Evolutionary conservation across 2,329 filamentous ascomycete genomes (phyloP).

Genomic region (Endocalyx cinctus): DNA sequence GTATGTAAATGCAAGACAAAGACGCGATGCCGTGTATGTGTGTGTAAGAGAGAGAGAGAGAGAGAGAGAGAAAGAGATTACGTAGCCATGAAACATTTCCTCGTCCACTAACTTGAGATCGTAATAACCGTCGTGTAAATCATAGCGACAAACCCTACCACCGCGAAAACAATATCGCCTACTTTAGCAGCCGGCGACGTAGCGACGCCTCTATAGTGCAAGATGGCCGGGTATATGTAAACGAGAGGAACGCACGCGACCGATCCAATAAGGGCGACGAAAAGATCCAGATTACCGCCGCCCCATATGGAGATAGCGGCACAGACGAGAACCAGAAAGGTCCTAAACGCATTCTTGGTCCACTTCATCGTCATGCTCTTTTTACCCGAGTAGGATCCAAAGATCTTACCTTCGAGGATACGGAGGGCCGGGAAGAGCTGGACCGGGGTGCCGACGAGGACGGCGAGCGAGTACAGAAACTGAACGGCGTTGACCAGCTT

Average conservation of each 20-base stretch:
- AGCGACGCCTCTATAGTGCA: constrained; percentile 67
- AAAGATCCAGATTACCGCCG: constrained; percentile 66
- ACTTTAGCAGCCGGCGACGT: constrained; percentile 49
- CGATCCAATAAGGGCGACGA: constrained; percentile 68
- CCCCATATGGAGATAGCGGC: constrained; percentile 59
- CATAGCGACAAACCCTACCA: constrained; percentile 62
- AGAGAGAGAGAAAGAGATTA: no score
- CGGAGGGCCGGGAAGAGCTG: constrained; percentile 71
- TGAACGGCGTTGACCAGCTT: constrained; percentile 72
- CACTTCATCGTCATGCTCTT: constrained; percentile 62
- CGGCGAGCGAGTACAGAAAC: constrained; percentile 68
- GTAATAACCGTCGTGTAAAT: constrained; percentile 62
- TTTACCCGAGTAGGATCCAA: constrained; percentile 65
- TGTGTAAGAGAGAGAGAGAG: no score
- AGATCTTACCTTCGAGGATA: constrained; percentile 64
- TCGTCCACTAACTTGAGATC: no score
- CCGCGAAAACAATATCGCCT: constrained; percentile 59
- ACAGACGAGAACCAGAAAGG: constrained; percentile 52
- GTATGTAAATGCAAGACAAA: no score
- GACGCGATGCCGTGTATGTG: no score
- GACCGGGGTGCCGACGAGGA: constrained; percentile 69
- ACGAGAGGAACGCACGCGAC: constrained; percentile 72
- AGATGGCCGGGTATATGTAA: constrained; percentile 69
- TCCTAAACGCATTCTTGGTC: constrained; percentile 69
- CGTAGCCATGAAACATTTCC: no score